Evolutionary conservation across 306 rosid species (phyloP).

Genomic region (Astragalus membranaceus): DNA sequence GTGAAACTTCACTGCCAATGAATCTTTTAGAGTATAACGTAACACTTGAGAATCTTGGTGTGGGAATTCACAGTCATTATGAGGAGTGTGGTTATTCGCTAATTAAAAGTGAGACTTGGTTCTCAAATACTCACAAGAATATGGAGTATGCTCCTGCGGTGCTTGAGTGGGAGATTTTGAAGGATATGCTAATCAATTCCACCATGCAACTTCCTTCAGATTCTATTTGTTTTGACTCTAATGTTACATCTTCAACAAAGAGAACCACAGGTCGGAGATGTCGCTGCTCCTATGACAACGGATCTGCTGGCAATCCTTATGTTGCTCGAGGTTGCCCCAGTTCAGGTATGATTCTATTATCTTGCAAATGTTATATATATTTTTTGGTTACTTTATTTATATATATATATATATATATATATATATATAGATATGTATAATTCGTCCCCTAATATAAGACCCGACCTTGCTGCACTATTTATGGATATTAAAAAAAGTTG

Average conservation of each 20-base stretch:
- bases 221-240: neutral
- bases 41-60: neutral
- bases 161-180: conserved; percentile 18
- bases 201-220: neutral
- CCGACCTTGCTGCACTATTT: too few species aligned
- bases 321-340: neutral
- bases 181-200: neutral
- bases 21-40: neutral
- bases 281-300: accelerated
- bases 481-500: too few species aligned
- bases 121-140: neutral
- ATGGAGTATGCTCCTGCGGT: neutral
- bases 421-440: too few species aligned
- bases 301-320: neutral
- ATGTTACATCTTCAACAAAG: neutral
- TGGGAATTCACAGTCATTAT: neutral
- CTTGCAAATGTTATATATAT: too few species aligned
- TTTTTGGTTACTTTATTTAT: too few species aligned
- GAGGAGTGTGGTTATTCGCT: conserved; percentile 10
- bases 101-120: neutral
- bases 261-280: neutral
- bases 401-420: too few species aligned
- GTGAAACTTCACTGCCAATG: conserved; percentile 5
- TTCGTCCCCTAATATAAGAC: too few species aligned
- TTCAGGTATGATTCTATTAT: neutral